Evolutionary conservation across 2,329 filamentous ascomycete species (phyloP), one percentile per base, ranked within the genome.

Genomic region (Aspergillus puulaauensis): DNA sequence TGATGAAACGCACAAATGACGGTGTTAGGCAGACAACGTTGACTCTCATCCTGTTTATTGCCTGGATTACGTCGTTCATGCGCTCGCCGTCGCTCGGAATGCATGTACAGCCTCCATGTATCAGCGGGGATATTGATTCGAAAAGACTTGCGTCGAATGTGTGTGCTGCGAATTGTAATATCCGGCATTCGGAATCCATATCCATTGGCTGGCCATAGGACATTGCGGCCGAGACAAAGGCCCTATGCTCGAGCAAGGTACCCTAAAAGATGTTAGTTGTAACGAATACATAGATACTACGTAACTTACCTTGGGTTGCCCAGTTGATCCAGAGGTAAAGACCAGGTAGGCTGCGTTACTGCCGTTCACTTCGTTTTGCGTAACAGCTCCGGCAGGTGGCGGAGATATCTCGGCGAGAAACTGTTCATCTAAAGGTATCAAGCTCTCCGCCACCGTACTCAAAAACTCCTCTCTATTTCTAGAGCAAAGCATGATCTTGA

Each of bases 161-260:
- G 66, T 81, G 82, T 3, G 81, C 80, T 0, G 82, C 83, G 52
- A 83, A 79, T 59, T 85, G 81, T 66, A 87, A 78, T 5, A 85
- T 80, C 4, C 88, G 78, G 14, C 84, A 84, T 0, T 79, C 71
- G 0, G 76, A 70, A 31, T 77, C 74, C 23, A 89, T 79, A 21
- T 53, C 54, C 37, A 86, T 72, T 0, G 79, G 78, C 0, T 77
- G 70, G 0, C 79, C 83, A 65, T 87, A 83, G 0, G 78, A 78
- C 8, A 79, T 69, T 24, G 84, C 80, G 3, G 80, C 77, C 0
- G 85, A 84, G 1, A 84, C 80, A 14, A 86, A 79, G 0, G 86
- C 81, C 0, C 76, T 74, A 64, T 90, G 88, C 11, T 83, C 83
- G 59, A 88, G 82, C 49, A 87, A 80, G n/a, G 87, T 83, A 3